Evolutionary conservation across 1,284 basidiomycete genomes (phyloP), one percentile per base, ranked within the genome.

Genomic region (Cerrena zonata): DNA sequence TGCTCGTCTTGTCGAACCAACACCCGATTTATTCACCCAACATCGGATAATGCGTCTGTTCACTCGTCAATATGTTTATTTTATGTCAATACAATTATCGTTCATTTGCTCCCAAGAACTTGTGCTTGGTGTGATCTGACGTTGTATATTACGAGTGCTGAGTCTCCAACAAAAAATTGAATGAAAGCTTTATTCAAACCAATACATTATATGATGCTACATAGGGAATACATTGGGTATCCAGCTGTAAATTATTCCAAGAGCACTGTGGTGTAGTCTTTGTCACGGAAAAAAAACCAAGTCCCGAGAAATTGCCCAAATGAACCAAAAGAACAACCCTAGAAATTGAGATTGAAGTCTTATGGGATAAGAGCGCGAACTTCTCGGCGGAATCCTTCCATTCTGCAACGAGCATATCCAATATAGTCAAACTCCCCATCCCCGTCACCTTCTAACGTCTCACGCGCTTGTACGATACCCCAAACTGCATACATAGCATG

Each of bases 401-500:
- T 77, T 38, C 88, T 77, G 63, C 79, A 79, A 52, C 69, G 69
- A 13, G 89, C 79, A 63, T 91, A 91, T 13, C 72, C 76, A 54
- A 91, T 68, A 65, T 91, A 91, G 66, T 91, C 84, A 63, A 91
- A 91, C 58, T 89, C 89, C 12, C 77, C 77, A 54, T 80, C 73
- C 30, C 65, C 64, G 21, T 77, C 74, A n/a, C 68, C 77, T 59
- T 84, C 79, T 12, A 94, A 62, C 61, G 89, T 82, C 60, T 94
- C 91, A 57, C 83, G 82, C 2, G 90, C 91, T 66, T 94, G 91
- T 10, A 96, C 82, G 53, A 96, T 74, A 2, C 90, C 92, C 94
- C 94, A 97, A 27, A 96, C 71, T 5, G 86, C 81, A 92, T 94
- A 97, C 79, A 89, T 85, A 5, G 80, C 90, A 61, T 93, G 90